A percentile compares a stretch with the other conserved stretches of the same genome.
These are phyloP conservation scores for Stagonosporopsis chrysanthemi DNA, from an alignment of 2,329 filamentous ascomycete species.

Conservation along the genomic window DNA sequence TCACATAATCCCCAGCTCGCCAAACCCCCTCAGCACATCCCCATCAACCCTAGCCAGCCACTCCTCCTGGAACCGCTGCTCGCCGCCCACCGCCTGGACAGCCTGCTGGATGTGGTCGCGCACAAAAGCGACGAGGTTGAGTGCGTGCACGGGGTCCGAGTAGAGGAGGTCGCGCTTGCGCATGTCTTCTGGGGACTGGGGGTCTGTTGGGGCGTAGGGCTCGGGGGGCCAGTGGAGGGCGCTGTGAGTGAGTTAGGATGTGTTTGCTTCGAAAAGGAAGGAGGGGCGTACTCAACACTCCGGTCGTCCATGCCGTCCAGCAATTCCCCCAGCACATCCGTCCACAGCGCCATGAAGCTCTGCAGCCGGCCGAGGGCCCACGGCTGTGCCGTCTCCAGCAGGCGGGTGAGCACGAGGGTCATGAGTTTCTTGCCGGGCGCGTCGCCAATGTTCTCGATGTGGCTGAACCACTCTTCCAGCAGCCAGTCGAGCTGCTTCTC, in stretches of 20 bases:
- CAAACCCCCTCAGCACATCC: constrained; percentile 72
- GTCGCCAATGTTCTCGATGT: constrained; percentile 73
- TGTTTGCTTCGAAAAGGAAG: not conserved
- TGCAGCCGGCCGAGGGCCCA: constrained; percentile 70
- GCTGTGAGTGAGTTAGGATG: constrained; percentile 26
- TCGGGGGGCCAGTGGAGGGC: constrained; percentile 53
- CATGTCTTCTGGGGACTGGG: constrained; percentile 56
- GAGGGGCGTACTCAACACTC: constrained; percentile 43
- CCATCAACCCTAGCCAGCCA: constrained; percentile 79
- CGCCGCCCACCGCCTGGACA: constrained; percentile 68
- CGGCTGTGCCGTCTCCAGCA: constrained; percentile 69
- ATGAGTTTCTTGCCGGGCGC: constrained; percentile 73
- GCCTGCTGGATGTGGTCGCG: constrained; percentile 66
- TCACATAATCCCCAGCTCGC: constrained; percentile 48
- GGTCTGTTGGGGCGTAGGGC: constrained; percentile 38
- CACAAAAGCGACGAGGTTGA: constrained; percentile 71
- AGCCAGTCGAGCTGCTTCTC: constrained; percentile 56
- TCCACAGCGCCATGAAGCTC: constrained; percentile 79
- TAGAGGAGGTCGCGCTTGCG: constrained; percentile 59
- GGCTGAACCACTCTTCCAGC: constrained; percentile 69
- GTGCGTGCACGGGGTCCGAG: constrained; percentile 71
- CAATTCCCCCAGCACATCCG: constrained; percentile 71
- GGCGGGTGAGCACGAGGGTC: constrained; percentile 73
- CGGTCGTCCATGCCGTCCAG: constrained; percentile 65
- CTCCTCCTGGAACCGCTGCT: constrained; percentile 69